Evolutionary conservation across 2,329 filamentous ascomycete species (phyloP).

Genomic region (Cryphonectria japonica): DNA sequence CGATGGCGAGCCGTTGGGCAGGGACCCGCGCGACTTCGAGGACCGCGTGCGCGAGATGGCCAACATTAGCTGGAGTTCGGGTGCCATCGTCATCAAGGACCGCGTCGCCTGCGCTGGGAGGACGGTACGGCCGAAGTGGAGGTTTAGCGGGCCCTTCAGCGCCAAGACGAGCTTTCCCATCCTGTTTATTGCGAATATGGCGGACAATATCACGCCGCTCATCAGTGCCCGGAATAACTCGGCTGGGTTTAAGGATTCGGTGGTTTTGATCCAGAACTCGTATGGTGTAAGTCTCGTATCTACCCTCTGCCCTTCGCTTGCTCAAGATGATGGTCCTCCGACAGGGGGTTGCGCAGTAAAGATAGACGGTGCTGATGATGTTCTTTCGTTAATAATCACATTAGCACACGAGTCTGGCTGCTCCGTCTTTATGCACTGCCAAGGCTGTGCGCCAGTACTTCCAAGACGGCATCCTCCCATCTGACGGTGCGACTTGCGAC

Average conservation of each 20-base stretch:
- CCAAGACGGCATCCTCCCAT: conserved; percentile 50
- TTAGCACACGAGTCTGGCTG: conserved; percentile 54
- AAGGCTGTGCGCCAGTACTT: conserved; percentile 49
- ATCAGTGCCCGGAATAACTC: conserved; percentile 48
- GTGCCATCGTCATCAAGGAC: conserved; percentile 48
- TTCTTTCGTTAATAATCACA: neutral
- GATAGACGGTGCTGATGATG: neutral
- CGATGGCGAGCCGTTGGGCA: conserved; percentile 41
- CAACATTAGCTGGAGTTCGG: conserved; percentile 46
- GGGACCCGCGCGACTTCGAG: conserved; percentile 41
- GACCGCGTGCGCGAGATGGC: conserved; percentile 40
- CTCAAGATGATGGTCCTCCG: neutral
- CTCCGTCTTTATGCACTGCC: conserved; percentile 50
- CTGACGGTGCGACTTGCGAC: conserved; percentile 49
- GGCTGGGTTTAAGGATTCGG: conserved; percentile 48
- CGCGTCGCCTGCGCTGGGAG: conserved; percentile 47
- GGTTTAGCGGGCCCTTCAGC: conserved; percentile 40
- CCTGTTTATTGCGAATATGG: conserved; percentile 47
- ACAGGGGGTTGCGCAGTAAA: neutral
- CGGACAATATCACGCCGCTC: conserved; percentile 53
- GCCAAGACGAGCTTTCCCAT: conserved; percentile 46
- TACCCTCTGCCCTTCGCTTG: too few relatives aligned
- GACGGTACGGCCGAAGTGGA: conserved; percentile 43
- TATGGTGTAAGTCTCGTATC: conserved; percentile 48
- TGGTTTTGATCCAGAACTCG: conserved; percentile 52